Evolutionary conservation across 768 basidiomycete species (phyloP).

Genomic region (Suillus luteus): DNA sequence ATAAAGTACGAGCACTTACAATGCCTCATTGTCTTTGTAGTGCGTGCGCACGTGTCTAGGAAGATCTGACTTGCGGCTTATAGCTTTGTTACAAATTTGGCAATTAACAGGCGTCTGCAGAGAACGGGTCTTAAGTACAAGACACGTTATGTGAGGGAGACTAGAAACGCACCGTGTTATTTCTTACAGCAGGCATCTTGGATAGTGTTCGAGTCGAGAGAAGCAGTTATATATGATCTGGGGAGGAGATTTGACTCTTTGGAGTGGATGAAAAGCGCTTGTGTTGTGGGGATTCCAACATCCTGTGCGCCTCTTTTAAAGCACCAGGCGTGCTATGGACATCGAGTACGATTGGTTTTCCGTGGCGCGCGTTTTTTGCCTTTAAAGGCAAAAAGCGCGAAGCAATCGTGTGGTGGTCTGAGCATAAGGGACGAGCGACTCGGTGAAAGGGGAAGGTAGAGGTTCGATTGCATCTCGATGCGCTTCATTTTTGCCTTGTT

Average conservation of each 20-base stretch:
- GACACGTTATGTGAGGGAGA: not conserved
- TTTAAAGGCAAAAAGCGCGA: not conserved
- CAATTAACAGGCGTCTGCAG: not conserved
- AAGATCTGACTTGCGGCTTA: not conserved
- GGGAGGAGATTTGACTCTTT: not conserved
- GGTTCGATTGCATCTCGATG: not conserved
- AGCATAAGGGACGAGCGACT: conserved; percentile 1
- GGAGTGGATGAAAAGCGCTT: not conserved
- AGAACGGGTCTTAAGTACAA: not conserved
- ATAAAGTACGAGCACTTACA: not conserved
- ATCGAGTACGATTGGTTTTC: not conserved
- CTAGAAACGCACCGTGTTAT: not conserved
- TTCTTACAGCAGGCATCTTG: not conserved
- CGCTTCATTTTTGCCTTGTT: not conserved
- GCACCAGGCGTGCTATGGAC: not conserved
- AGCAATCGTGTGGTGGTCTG: not conserved
- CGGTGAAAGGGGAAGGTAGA: not conserved
- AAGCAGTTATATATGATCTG: not conserved
- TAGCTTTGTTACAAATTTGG: not conserved
- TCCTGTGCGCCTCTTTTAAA: not conserved
- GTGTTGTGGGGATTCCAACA: not conserved
- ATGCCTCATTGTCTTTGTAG: not conserved
- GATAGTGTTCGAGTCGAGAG: not conserved
- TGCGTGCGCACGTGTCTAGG: not conserved
- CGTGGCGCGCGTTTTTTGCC: not conserved